A percentile compares a stretch with the other conserved stretches of the same genome.
These are phyloP conservation scores for Talaromyces sp. DNA, from an alignment of 2,329 filamentous ascomycete genomes.

Conservation along the genomic window DNA sequence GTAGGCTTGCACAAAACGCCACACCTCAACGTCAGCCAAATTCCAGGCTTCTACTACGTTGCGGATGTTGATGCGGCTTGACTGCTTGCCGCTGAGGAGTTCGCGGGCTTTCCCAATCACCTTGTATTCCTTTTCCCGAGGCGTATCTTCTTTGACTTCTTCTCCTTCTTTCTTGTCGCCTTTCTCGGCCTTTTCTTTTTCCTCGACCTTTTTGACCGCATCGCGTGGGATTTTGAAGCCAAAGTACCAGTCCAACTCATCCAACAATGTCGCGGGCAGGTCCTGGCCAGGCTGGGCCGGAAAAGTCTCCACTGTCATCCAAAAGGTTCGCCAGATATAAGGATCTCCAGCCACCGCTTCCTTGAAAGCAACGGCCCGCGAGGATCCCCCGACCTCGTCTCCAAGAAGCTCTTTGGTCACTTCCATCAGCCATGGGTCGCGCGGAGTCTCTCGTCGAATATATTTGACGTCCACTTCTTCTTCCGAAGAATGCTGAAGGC, in stretches of 20 bases:
- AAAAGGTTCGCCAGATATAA: conserved; percentile 62
- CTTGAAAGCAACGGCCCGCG: conserved; percentile 71
- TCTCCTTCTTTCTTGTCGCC: conserved; percentile 13
- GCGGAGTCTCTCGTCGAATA: conserved; percentile 62
- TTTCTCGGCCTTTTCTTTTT: conserved; percentile 5
- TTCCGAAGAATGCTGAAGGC: conserved; percentile 57
- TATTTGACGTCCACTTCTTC: conserved; percentile 57
- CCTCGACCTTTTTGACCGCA: conserved; percentile 25
- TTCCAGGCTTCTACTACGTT: conserved; percentile 51
- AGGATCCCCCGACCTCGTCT: conserved; percentile 55
- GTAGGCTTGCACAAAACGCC: conserved; percentile 59
- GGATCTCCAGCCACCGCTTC: conserved; percentile 69
- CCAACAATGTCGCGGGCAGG: conserved; percentile 45
- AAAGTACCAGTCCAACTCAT: conserved; percentile 83
- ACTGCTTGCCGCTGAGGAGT: conserved; percentile 35
- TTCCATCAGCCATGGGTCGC: conserved; percentile 72
- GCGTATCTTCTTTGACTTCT: conserved; percentile 16
- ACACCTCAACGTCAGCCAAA: conserved; percentile 58
- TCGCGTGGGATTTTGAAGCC: conserved; percentile 71
- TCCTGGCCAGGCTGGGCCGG: conserved; percentile 45
- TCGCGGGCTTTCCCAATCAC: conserved; percentile 48
- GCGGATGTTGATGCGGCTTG: conserved; percentile 34
- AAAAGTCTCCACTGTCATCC: conserved; percentile 69
- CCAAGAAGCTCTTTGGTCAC: conserved; percentile 67
- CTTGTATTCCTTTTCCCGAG: conserved; percentile 38